Conservation (phyloP, 169 alveolate genomes). For the Plasmodium malariae region DNA sequence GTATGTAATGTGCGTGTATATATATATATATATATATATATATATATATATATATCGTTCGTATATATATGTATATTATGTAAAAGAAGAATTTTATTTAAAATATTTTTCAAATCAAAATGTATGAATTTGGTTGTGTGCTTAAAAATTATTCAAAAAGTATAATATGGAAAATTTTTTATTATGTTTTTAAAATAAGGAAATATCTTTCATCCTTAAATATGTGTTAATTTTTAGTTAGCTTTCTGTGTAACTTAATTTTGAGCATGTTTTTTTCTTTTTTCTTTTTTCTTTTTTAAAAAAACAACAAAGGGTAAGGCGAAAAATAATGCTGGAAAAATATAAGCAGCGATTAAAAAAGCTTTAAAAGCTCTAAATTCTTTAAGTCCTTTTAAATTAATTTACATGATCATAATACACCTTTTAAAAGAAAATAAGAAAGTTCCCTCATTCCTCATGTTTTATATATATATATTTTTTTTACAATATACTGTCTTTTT, state of each 20-base stretch:
- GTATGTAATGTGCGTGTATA: background rate
- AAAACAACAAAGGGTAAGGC: background rate
- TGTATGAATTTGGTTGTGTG: background rate
- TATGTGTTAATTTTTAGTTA: conserved; percentile 1
- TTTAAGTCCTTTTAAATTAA: too few relatives aligned
- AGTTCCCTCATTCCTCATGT: background rate
- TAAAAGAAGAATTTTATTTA: background rate
- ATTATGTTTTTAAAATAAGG: conserved; percentile 14
- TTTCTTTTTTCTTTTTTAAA: background rate
- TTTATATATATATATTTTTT: too few relatives aligned
- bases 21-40: conserved; percentile 3
- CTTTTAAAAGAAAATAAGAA: too few relatives aligned
- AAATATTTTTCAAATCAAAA: conserved; percentile 8
- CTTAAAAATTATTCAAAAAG: background rate
- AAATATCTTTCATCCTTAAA: background rate
- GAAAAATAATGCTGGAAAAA: background rate
- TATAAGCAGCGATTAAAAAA: too few relatives aligned
- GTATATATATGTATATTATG: conserved; percentile 15
- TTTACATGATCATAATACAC: too few relatives aligned
- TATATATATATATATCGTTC: background rate
- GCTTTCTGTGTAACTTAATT: background rate
- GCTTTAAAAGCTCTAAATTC: background rate
- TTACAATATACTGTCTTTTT: background rate
- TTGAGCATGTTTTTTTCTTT: background rate
- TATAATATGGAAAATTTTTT: background rate